Evolutionary conservation across 306 rosid species (phyloP).

Genomic region (Hippophae rhamnoides): DNA sequence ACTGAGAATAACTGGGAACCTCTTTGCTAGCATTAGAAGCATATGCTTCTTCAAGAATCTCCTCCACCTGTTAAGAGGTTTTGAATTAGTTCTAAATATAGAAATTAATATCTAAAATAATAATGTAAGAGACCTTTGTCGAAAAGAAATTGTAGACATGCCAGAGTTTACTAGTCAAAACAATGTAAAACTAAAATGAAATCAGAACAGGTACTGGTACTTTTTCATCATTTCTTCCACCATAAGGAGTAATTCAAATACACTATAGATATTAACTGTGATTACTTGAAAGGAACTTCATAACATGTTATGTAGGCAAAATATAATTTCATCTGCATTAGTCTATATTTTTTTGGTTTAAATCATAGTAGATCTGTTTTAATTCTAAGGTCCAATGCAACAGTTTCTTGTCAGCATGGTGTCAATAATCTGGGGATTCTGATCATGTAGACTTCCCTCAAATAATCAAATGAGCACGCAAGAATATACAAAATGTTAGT

Average conservation of each 20-base stretch:
- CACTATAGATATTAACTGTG: not conserved
- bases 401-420: not conserved
- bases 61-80: slow-evolving; percentile 46
- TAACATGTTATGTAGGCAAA: not conserved
- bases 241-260: too few relatives aligned
- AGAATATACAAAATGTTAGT: too few relatives aligned
- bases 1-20: slow-evolving; percentile 43
- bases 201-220: not conserved
- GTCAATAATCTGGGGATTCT: too few relatives aligned
- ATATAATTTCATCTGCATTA: not conserved
- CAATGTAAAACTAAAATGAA: not conserved
- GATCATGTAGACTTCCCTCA: too few relatives aligned
- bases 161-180: not conserved
- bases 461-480: too few relatives aligned
- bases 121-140: not conserved
- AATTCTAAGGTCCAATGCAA: not conserved
- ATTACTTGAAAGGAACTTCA: not conserved
- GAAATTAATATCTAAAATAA: not conserved
- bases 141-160: not conserved
- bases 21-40: slow-evolving; percentile 44
- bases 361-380: too few relatives aligned
- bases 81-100: slow-evolving; percentile 19
- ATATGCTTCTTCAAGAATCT: slow-evolving; percentile 50
- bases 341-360: too few relatives aligned
- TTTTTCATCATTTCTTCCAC: not conserved